Percentiles rank a stretch among this genome's conserved stretches.
These are phyloP conservation scores for Sphagnurus paluster DNA, from an alignment of 1,284 basidiomycete species.

Conservation along the genomic window DNA sequence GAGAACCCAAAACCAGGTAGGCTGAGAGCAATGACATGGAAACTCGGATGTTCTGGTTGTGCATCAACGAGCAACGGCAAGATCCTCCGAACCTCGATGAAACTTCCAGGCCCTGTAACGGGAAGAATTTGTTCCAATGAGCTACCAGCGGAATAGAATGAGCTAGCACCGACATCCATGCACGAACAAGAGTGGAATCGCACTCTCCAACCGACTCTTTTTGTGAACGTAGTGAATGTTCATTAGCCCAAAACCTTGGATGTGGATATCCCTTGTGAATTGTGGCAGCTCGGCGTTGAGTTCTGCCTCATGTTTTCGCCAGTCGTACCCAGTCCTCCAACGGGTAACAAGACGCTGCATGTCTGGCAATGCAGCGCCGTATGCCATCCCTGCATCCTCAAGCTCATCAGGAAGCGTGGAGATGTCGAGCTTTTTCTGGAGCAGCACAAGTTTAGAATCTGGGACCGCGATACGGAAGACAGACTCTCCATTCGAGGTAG, in stretches of 20 bases:
- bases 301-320: conserved; percentile 43
- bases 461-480: conserved; percentile 45
- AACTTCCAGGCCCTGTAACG: conserved; percentile 57
- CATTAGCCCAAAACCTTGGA: conserved; percentile 43
- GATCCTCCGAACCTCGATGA: conserved; percentile 55
- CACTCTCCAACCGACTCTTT: conserved; percentile 39
- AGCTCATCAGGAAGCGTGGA: conserved; percentile 49
- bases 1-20: conserved; percentile 57
- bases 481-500: conserved; percentile 6
- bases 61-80: conserved; percentile 47
- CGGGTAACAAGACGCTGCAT: conserved; percentile 41
- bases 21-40: conserved; percentile 54
- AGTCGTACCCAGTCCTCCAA: conserved; percentile 51
- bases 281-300: conserved; percentile 50
- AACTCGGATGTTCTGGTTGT: conserved; percentile 47
- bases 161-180: conserved; percentile 47
- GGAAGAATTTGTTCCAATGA: background rate
- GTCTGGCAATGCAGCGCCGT: conserved; percentile 49
- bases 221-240: conserved; percentile 55
- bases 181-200: conserved; percentile 53
- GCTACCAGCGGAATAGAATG: background rate
- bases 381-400: conserved; percentile 42
- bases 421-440: conserved; percentile 42
- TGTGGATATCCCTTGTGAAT: conserved; percentile 45
- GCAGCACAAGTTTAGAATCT: conserved; percentile 33